These are phyloP conservation scores for Plasmodium coatneyi DNA, from an alignment of 169 alveolate genomes.

Conservation along the genomic window DNA sequence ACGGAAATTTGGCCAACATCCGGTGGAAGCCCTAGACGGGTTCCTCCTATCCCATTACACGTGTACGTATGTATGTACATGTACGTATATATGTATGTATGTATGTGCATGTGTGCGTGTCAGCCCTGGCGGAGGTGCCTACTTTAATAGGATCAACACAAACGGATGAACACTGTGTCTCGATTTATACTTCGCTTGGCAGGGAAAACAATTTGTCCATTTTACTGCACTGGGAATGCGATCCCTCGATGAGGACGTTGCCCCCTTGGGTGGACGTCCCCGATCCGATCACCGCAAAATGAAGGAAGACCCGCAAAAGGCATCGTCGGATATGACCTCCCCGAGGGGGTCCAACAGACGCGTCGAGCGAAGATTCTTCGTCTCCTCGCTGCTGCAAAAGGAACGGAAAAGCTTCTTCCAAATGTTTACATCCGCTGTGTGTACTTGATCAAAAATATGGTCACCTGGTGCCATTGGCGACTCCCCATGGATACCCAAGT, in stretches of 20 bases:
- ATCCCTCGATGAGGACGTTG: neutral
- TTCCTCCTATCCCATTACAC: neutral
- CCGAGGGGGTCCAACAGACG: slow-evolving; percentile 44
- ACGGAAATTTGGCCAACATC: slow-evolving; percentile 77
- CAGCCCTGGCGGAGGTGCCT: neutral
- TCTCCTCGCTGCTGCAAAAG: neutral
- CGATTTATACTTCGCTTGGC: neutral
- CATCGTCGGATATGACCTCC: slow-evolving; percentile 4
- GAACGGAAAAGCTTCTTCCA: slow-evolving; percentile 9
- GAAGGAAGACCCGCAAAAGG: slow-evolving; percentile 4
- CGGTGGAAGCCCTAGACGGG: slow-evolving; percentile 53
- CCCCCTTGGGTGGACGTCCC: neutral
- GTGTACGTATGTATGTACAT: no score
- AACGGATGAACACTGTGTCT: neutral
- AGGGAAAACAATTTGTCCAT: neutral
- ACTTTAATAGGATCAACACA: neutral
- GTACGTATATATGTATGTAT: neutral
- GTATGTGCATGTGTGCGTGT: no score
- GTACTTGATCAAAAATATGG: slow-evolving; percentile 24
- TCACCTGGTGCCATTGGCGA: neutral
- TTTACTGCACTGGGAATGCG: neutral
- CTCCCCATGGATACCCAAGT: neutral
- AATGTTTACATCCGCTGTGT: neutral
- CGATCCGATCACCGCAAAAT: neutral
- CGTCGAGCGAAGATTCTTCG: slow-evolving; percentile 43